Evolutionary conservation across 805 yeast species (phyloP).

Genomic region (Saturnispora quitensis): DNA sequence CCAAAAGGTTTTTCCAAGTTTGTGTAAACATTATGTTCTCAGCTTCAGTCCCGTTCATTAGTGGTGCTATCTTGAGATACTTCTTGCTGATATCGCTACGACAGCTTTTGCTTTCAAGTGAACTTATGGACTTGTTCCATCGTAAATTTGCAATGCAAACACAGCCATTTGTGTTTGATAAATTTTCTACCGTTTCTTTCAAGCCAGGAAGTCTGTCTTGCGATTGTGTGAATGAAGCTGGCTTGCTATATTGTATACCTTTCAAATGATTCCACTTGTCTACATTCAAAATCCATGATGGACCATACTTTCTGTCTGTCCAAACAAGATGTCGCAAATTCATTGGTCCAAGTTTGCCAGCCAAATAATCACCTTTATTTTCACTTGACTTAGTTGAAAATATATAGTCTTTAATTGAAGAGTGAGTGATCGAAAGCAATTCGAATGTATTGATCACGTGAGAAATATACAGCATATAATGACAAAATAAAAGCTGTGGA

Average conservation of each 20-base stretch:
- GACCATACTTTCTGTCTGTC: constrained; percentile 15
- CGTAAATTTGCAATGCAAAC: background rate
- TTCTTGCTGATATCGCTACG: background rate
- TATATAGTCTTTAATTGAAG: constrained; percentile 12
- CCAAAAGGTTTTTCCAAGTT: constrained; percentile 13
- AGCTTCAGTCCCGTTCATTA: background rate
- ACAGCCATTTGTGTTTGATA: background rate
- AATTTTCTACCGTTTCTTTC: background rate
- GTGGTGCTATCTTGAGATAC: background rate
- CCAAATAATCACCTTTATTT: constrained; percentile 19
- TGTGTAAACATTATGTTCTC: constrained; percentile 1
- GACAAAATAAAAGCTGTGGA: constrained; percentile 8
- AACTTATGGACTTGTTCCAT: background rate
- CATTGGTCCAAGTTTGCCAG: constrained; percentile 19
- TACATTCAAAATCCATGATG: constrained; percentile 15
- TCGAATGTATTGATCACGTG: constrained; percentile 2
- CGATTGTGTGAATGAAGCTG: background rate
- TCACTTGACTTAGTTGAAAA: constrained; percentile 8
- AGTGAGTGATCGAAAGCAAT: constrained; percentile 5
- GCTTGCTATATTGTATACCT: background rate
- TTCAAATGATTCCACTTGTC: constrained; percentile 5
- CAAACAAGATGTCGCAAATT: constrained; percentile 14
- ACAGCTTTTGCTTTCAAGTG: background rate
- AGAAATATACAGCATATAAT: constrained; percentile 10
- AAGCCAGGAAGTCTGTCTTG: background rate